These are phyloP conservation scores for Amniculicola lignicola DNA, from an alignment of 495 filamentous ascomycete genomes.

Conservation along the genomic window DNA sequence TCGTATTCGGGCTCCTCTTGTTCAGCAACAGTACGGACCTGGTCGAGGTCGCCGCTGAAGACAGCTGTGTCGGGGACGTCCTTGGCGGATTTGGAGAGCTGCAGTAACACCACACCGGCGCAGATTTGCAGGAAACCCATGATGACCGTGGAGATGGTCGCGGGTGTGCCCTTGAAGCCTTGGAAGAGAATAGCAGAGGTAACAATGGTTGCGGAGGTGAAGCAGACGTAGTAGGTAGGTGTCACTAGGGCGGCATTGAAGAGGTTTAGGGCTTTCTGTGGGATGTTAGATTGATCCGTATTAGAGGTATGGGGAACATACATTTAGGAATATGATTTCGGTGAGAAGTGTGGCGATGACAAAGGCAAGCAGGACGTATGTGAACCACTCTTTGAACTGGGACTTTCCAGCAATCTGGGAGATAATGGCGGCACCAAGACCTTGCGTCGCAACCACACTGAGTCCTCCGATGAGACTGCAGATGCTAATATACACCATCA, in stretches of 20 bases:
- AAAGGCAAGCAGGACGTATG: conserved; percentile 89
- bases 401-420: conserved; percentile 73
- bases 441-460: conserved; percentile 93
- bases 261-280: conserved; percentile 94
- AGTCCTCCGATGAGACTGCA: conserved; percentile 93
- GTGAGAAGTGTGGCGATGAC: conserved; percentile 82
- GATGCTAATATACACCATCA: conserved; percentile 95
- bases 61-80: conserved; percentile 93
- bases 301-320: conserved; percentile 49
- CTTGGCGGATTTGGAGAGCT: conserved; percentile 97
- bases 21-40: conserved; percentile 89
- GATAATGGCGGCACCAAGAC: conserved; percentile 85
- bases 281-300: conserved; percentile 34
- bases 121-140: conserved; percentile 95
- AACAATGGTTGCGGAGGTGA: conserved; percentile 91
- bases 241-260: conserved; percentile 98
- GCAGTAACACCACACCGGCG: conserved; percentile 88
- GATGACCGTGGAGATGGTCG: conserved; percentile 81
- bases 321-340: conserved; percentile 94
- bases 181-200: conserved; percentile 89
- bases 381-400: conserved; percentile 97
- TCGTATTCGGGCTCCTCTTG: conserved; percentile 93
- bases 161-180: conserved; percentile 84
- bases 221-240: conserved; percentile 97
- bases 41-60: conserved; percentile 89